Conservation (phyloP, 768 basidiomycete species). For the Rhizopogon vesiculosus region DNA sequence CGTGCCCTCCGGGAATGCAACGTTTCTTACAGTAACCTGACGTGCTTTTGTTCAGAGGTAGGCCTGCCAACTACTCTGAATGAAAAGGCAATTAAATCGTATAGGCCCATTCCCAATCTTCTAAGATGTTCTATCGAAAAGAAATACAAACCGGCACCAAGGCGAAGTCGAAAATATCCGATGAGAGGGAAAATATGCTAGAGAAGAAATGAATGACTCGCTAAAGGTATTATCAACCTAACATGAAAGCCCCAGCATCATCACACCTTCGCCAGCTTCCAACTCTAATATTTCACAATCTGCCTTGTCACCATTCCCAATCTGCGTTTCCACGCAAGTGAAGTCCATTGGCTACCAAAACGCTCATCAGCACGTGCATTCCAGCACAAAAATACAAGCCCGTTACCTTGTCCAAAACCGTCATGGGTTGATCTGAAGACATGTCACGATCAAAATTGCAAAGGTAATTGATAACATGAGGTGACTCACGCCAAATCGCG, state of each 20-base stretch:
- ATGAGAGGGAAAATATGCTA: slow-evolving; percentile 64
- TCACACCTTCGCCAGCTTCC: slow-evolving; percentile 26
- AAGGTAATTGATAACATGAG: background rate
- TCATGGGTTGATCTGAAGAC: slow-evolving; percentile 84
- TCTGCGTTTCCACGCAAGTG: slow-evolving; percentile 90
- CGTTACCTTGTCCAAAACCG: slow-evolving; percentile 66
- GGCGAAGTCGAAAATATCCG: slow-evolving; percentile 42
- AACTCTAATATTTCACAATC: slow-evolving; percentile 86
- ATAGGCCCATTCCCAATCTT: slow-evolving; percentile 65
- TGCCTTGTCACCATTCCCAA: slow-evolving; percentile 66
- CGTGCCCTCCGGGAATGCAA: slow-evolving; percentile 83
- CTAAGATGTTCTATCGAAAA: slow-evolving; percentile 76
- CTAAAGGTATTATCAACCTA: background rate
- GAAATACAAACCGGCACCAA: slow-evolving; percentile 65
- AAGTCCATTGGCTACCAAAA: slow-evolving; percentile 62
- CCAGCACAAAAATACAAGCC: background rate
- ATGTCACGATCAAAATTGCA: slow-evolving; percentile 2
- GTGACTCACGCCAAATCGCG: slow-evolving; percentile 84
- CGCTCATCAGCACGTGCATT: slow-evolving; percentile 12
- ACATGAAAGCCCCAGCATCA: slow-evolving; percentile 20
- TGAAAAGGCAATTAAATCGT: background rate
- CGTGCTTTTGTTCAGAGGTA: slow-evolving; percentile 75
- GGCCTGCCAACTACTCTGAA: slow-evolving; percentile 14
- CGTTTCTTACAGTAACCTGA: slow-evolving; percentile 71
- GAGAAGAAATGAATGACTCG: slow-evolving; percentile 19